Evolutionary conservation across 1,139 yeast genomes (phyloP).

Genomic region (Zhuliangozyma parablackwelliae): DNA sequence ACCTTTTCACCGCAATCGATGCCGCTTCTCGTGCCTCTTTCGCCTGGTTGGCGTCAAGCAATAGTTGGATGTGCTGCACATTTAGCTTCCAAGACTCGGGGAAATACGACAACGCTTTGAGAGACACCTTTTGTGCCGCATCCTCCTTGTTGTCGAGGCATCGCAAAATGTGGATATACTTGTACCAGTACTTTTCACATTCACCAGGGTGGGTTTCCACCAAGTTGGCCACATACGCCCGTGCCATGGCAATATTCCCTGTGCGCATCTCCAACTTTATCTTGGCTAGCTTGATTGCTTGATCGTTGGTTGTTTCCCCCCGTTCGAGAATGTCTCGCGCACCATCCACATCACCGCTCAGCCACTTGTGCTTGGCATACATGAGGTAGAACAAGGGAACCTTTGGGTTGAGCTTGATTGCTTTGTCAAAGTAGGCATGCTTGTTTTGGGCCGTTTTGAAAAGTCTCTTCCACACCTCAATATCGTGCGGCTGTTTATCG

Average conservation of each 20-base stretch:
- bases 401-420: slow-evolving; percentile 45
- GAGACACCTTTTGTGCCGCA: slow-evolving; percentile 34
- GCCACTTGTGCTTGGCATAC: slow-evolving; percentile 72
- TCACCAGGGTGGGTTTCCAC: slow-evolving; percentile 22
- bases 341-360: slow-evolving; percentile 37
- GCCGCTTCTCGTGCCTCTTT: slow-evolving; percentile 47
- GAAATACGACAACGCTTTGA: slow-evolving; percentile 43
- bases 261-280: slow-evolving; percentile 56
- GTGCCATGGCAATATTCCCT: slow-evolving; percentile 35
- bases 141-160: slow-evolving; percentile 9
- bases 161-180: slow-evolving; percentile 56
- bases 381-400: slow-evolving; percentile 54
- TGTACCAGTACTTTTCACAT: slow-evolving; percentile 56
- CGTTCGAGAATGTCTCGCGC: slow-evolving; percentile 44
- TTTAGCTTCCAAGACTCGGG: slow-evolving; percentile 49
- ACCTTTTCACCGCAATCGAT: slow-evolving; percentile 43
- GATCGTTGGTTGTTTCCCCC: slow-evolving; percentile 29
- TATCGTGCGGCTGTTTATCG: slow-evolving; percentile 43
- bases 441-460: slow-evolving; percentile 39
- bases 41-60: slow-evolving; percentile 21
- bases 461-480: slow-evolving; percentile 53
- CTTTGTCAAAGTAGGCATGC: slow-evolving; percentile 43
- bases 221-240: slow-evolving; percentile 25
- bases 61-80: slow-evolving; percentile 57
- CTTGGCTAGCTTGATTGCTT: slow-evolving; percentile 67